These are phyloP conservation scores for Acorus gramineus DNA, from an alignment of 106 monocot species.

Conservation along the genomic window DNA sequence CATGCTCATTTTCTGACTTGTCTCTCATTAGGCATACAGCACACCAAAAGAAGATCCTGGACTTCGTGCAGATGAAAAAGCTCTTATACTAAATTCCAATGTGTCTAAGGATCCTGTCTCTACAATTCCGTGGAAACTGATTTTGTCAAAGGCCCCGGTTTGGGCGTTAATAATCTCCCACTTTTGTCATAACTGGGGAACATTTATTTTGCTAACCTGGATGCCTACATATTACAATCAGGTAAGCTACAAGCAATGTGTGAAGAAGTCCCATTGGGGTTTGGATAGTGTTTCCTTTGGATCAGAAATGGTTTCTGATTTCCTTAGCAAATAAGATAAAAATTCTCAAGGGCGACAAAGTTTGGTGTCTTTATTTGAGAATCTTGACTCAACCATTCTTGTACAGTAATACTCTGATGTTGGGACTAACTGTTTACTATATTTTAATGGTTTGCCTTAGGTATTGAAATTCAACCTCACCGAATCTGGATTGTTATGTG, in stretches of 20 bases:
- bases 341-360: no score
- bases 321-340: no score
- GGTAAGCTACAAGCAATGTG: constrained; percentile 21
- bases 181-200: constrained; percentile 99
- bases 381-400: neutral
- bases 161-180: constrained; percentile 97
- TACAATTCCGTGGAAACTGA: constrained; percentile 85
- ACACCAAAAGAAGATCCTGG: constrained; percentile 78
- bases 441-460: constrained; percentile 13
- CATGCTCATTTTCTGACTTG: neutral
- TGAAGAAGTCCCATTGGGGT: no score
- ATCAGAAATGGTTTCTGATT: no score
- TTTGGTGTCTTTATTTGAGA: neutral
- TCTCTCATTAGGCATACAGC: constrained; percentile 56
- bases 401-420: neutral
- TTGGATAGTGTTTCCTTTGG: no score
- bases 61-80: constrained; percentile 50
- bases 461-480: constrained; percentile 97
- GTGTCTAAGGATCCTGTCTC: constrained; percentile 68
- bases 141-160: constrained; percentile 90
- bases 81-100: constrained; percentile 51
- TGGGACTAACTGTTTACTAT: neutral
- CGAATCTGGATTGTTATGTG: constrained; percentile 89
- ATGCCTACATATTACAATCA: constrained; percentile 99
- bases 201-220: constrained; percentile 97